Evolutionary conservation across 2,329 filamentous ascomycete genomes (phyloP), one percentile per base, ranked within the genome.

Genomic region (Hortaea werneckii): DNA sequence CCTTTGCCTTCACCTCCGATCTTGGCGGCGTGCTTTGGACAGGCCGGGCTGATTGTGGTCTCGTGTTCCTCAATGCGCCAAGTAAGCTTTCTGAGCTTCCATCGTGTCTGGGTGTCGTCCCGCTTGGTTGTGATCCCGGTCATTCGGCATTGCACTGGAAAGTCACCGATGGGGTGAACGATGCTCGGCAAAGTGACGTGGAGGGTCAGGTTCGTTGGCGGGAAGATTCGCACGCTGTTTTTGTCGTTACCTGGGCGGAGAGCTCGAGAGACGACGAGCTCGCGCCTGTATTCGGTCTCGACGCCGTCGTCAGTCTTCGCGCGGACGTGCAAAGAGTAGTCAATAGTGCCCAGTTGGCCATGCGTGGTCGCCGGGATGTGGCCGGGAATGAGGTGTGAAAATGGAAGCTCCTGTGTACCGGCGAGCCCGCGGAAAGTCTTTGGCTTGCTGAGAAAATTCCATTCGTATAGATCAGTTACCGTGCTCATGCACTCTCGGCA

Each of bases 51-150:
- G 35, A 90, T 73, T 34, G 83, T 82, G 67, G 82, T 84, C 63
- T 87, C 78, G 35, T 81, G 83, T 72, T 98, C 90, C 61, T 95
- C 89, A 44, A 98, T 82, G 54, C 85, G 81, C 90, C 90, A 98
- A 52, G 84, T 87, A 54, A 95, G 76, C 67, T 94, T 92, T 65
- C 89, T 86, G 29, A 98, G 75, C 58, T 84, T 83, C 90, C 90
- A 96, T 50, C 92, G 77, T 5, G 81, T 89, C 62, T 85, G 82
- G 37, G 80, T 78, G 35, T 77, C 72, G 34, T 75, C 66, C 64
- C 86, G 86, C 57, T 69, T 71, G 54, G 79, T 83, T 37, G 88
- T 80, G 44, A 95, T 80, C n/a, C 90, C 90, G 52, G 89, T 86
- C 52, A 98, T 77, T 43, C 83, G 82, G 68, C 95, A 81, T 40